A percentile compares a stretch with the other conserved stretches of the same genome.
phyloP scores from a whole-genome alignment of 1,284 basidiomycete species.

The Bondarzewia mesenterica region DNA sequence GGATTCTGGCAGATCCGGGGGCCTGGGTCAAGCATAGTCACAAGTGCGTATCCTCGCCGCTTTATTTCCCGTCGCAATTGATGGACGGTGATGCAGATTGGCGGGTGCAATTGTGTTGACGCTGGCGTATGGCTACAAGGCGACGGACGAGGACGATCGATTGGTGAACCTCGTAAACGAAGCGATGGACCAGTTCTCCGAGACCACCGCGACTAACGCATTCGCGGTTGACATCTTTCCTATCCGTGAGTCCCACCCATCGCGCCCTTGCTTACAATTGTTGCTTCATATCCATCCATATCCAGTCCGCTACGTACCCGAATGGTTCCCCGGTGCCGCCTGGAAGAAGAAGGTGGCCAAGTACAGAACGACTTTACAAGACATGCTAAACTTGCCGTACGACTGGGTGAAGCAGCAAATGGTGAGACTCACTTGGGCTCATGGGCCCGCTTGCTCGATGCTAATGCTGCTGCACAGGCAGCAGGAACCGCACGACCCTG shows the following conservation, averaged over 20 bases:
- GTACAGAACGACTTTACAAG: constrained; percentile 11
- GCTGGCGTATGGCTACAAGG: not conserved
- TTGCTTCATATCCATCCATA: not conserved
- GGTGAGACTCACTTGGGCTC: constrained; percentile 8
- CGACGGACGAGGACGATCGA: not conserved
- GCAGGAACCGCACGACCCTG: constrained; percentile 18
- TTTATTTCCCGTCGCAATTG: not conserved
- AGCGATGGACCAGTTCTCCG: not conserved
- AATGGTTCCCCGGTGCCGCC: constrained; percentile 45
- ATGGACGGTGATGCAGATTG: not conserved
- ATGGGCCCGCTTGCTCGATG: not conserved
- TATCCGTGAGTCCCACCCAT: not conserved
- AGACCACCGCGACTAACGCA: not conserved
- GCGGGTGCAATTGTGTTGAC: not conserved
- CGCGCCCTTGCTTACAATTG: not conserved
- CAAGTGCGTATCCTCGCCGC: not conserved
- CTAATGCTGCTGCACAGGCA: not conserved
- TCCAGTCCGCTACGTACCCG: constrained; percentile 49
- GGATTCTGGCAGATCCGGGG: not conserved
- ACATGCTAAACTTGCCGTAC: constrained; percentile 18
- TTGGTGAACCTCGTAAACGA: not conserved
- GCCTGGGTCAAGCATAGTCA: not conserved
- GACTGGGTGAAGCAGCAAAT: constrained; percentile 19
- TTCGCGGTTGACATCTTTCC: not conserved
- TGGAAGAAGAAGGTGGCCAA: constrained; percentile 9